Evolutionary conservation across 495 filamentous ascomycete genomes (phyloP), one percentile per base, ranked within the genome.

Genomic region (Ramalina peruviana): DNA sequence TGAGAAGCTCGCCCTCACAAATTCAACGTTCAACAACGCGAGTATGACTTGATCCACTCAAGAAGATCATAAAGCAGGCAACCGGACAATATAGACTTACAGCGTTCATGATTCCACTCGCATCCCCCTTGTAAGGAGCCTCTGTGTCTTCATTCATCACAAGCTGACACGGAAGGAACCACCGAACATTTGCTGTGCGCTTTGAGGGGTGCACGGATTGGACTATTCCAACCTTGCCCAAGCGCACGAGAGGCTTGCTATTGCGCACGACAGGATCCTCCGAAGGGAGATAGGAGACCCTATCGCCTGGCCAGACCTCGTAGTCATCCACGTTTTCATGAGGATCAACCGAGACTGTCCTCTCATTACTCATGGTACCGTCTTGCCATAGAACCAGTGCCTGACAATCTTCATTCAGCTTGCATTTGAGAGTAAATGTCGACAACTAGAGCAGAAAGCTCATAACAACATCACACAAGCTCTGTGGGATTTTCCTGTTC

Each of bases 241-340:
- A 39, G 19, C 26, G 36, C 6, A 36, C 52, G 25, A 27, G 26
- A n/a, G 43, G 38, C 7, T 33, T 30, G 6, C n/a, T 4, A 19
- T 43, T 30, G 1, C 42, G 15, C 12, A 50, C 23, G 13, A 42
- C 4, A 15, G 40, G 48, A 13, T 58, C 46, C 44, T 62, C 51
- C n/a, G 64, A 54, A 36, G 72, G 68, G 48, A 71, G 68, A 6
- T 72, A 62, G 39, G 64, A 64, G 33, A 78, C 72, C 42, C 79
- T 62, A 48, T 80, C 70, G n/a, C 78, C 79, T 6, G 79, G 78
- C 70, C 72, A 78, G 10, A 74, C 66, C 40, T 76, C 72, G 43
- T 77, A 64, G 30, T 79, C 73, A 38, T 75, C 72, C 12, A 73
- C 55, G 42, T 69, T 65, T 2, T 59, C 48, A 48, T 78, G 72